Conservation (phyloP, 177 flowering plant species). For the Tripterygium wilfordii region DNA sequence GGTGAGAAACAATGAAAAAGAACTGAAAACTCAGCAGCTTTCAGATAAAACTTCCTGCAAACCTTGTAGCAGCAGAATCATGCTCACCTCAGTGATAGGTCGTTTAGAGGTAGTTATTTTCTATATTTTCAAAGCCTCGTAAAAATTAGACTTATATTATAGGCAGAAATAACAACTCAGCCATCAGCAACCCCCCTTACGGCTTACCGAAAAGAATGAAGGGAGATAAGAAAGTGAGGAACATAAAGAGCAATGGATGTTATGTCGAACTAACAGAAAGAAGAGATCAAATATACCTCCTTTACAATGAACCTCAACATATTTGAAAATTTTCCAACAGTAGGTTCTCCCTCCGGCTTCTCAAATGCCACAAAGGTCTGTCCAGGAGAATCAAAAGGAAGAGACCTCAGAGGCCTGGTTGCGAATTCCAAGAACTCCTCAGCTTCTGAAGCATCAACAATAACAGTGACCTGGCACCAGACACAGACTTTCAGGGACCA, state of each 20-base stretch:
- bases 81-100: no score
- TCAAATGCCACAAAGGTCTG: slow-evolving; percentile 91
- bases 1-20: slow-evolving; percentile 6
- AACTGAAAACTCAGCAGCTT: slow-evolving; percentile 1
- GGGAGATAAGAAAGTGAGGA: no score
- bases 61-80: no score
- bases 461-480: slow-evolving; percentile 62
- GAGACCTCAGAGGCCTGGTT: slow-evolving; percentile 68
- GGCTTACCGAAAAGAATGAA: no score
- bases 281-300: slow-evolving; percentile 87
- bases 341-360: slow-evolving; percentile 79
- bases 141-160: no score
- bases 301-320: slow-evolving; percentile 69
- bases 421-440: slow-evolving; percentile 78
- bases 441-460: slow-evolving; percentile 94
- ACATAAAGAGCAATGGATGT: no score
- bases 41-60: no score
- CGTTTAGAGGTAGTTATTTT: no score
- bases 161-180: no score
- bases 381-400: slow-evolving; percentile 93
- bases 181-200: no score
- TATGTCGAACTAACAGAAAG: no score
- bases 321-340: slow-evolving; percentile 87
- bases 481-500: slow-evolving; percentile 5
- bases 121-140: no score